Evolutionary conservation across 106 monocot species (phyloP).

Genomic region (Dendrobium nobile): DNA sequence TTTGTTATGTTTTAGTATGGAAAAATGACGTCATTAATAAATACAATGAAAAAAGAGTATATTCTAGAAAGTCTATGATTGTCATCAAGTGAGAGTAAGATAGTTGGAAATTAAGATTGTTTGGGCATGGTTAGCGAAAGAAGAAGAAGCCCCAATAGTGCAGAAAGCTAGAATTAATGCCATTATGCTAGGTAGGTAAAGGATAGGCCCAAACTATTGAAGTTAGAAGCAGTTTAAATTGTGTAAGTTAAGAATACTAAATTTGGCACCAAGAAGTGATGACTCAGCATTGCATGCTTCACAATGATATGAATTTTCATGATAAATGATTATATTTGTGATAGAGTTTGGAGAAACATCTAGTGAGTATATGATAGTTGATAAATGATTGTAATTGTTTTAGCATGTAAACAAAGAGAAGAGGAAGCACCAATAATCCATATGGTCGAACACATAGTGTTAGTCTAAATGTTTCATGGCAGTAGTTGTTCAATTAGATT

Average conservation of each 20-base stretch:
- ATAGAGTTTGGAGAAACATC: not conserved
- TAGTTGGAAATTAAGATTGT: not conserved
- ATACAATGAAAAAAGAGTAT: conserved; percentile 2
- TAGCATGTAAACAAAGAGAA: not conserved
- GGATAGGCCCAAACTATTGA: not conserved
- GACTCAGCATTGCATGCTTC: too few relatives aligned
- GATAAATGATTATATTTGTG: not conserved
- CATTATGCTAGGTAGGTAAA: not conserved
- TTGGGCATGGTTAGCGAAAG: not conserved
- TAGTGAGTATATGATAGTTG: not conserved
- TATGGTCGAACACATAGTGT: not conserved
- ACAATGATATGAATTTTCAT: too few relatives aligned
- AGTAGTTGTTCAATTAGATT: not conserved
- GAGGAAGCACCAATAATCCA: not conserved
- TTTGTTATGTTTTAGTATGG: not conserved
- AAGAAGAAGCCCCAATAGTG: not conserved
- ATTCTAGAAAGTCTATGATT: not conserved
- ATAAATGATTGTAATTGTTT: not conserved
- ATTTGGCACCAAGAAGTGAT: too few relatives aligned
- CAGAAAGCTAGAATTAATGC: not conserved
- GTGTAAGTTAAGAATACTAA: too few relatives aligned
- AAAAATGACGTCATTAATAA: not conserved
- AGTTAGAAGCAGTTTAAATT: too few relatives aligned
- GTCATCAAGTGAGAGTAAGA: not conserved
- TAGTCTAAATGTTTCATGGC: not conserved